These are phyloP conservation scores for Cystofilobasidium ferigula DNA, from an alignment of 768 basidiomycete species.

Conservation along the genomic window DNA sequence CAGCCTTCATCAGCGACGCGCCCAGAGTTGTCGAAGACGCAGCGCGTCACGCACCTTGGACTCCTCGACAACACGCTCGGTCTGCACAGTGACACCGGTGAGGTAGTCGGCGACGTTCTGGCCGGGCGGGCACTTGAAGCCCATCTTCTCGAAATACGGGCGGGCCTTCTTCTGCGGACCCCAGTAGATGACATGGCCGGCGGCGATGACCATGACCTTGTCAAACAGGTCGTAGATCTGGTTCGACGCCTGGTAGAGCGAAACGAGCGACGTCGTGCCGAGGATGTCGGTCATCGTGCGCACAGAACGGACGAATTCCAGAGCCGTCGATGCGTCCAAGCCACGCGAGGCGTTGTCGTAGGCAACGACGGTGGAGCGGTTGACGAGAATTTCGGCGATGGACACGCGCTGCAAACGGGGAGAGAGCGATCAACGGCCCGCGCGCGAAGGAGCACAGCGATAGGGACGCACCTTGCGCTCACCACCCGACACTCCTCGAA, in stretches of 20 bases:
- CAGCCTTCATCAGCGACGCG: constrained; percentile 49
- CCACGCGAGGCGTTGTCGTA: constrained; percentile 37
- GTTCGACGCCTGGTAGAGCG: constrained; percentile 41
- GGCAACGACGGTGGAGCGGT: constrained; percentile 31
- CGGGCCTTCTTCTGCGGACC: constrained; percentile 41
- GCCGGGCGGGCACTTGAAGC: constrained; percentile 45
- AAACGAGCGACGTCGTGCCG: constrained; percentile 42
- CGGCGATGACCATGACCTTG: constrained; percentile 21
- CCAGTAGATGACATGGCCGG: constrained; percentile 46
- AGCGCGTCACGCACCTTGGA: constrained; percentile 10
- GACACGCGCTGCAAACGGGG: neutral
- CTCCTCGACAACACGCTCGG: constrained; percentile 66
- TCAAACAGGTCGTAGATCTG: constrained; percentile 29
- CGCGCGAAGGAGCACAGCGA: constrained; percentile 17
- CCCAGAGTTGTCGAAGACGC: constrained; percentile 31
- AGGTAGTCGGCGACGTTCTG: constrained; percentile 48
- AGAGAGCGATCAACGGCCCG: neutral
- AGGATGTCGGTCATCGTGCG: constrained; percentile 42
- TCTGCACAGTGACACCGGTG: constrained; percentile 53
- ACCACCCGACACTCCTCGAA: constrained; percentile 47
- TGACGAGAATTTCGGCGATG: constrained; percentile 14
- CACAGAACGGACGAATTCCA: constrained; percentile 45
- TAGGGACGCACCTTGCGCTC: constrained; percentile 34
- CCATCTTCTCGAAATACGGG: constrained; percentile 44
- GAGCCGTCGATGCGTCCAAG: constrained; percentile 41